Conservation (phyloP, 164 flowering plant genomes). For the Aristolochia californica region DNA sequence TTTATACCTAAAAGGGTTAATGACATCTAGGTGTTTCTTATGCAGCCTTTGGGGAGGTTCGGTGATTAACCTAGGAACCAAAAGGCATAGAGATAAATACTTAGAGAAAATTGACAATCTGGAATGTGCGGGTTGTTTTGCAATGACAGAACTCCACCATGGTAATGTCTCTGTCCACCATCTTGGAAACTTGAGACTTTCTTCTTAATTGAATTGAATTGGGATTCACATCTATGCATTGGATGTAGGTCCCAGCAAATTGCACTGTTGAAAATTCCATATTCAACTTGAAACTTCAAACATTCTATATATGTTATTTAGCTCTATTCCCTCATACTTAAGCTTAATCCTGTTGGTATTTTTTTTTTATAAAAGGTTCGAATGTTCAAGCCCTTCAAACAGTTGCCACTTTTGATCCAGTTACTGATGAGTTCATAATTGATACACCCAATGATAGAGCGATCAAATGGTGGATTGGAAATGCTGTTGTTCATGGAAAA, state of each 20-base stretch:
- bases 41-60: conserved; percentile 93
- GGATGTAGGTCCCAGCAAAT: too few relatives aligned
- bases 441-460: conserved; percentile 95
- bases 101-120: conserved; percentile 70
- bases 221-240: too few relatives aligned
- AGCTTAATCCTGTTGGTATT: not conserved
- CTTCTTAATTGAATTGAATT: too few relatives aligned
- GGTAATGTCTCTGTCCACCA: conserved; percentile 26
- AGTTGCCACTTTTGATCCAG: conserved; percentile 63
- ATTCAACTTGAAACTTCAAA: too few relatives aligned
- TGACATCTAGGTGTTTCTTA: not conserved
- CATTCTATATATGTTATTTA: too few relatives aligned
- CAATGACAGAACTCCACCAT: conserved; percentile 98
- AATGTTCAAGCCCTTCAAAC: conserved; percentile 97
- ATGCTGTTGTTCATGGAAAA: conserved; percentile 94
- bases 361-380: conserved; percentile 56
- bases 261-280: too few relatives aligned
- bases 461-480: conserved; percentile 99
- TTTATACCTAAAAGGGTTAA: not conserved
- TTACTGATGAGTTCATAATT: conserved; percentile 75
- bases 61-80: conserved; percentile 80
- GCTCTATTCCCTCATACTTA: too few relatives aligned
- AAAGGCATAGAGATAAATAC: conserved; percentile 79
- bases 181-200: too few relatives aligned
- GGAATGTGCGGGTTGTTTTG: conserved; percentile 93